Evolutionary conservation across 2,329 filamentous ascomycete species (phyloP).

Genomic region (Fusarium graminum): DNA sequence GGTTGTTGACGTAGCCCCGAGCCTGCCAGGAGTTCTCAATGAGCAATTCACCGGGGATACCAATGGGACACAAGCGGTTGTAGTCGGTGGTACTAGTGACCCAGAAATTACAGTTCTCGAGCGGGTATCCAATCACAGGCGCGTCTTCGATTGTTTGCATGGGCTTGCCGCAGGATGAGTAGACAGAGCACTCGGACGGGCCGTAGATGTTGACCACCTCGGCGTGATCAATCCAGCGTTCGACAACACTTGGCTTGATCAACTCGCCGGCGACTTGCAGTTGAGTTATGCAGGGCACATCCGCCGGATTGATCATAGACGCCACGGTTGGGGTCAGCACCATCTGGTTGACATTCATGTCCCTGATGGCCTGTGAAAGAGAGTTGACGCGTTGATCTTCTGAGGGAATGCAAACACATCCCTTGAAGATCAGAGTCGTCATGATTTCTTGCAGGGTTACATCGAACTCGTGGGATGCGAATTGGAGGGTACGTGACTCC

Average conservation of each 20-base stretch:
- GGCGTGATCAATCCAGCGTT: slow-evolving; percentile 8
- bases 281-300: neutral
- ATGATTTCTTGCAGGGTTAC: slow-evolving; percentile 10
- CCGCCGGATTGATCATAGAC: neutral
- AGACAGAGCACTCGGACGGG: slow-evolving; percentile 3
- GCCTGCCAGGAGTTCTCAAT: slow-evolving; percentile 6
- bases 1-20: slow-evolving; percentile 3
- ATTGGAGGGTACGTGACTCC: neutral
- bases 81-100: neutral
- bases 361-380: neutral
- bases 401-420: slow-evolving; percentile 4
- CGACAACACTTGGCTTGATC: slow-evolving; percentile 4
- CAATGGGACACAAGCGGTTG: neutral
- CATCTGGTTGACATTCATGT: slow-evolving; percentile 8
- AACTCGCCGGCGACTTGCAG: slow-evolving; percentile 2
- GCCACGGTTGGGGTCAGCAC: slow-evolving; percentile 6
- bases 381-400: neutral
- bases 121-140: neutral
- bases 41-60: slow-evolving; percentile 5
- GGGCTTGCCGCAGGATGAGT: neutral
- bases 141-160: neutral
- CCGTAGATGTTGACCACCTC: slow-evolving; percentile 6
- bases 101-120: slow-evolving; percentile 9
- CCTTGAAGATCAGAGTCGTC: slow-evolving; percentile 1
- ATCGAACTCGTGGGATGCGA: slow-evolving; percentile 6